phyloP scores from a whole-genome alignment of 192 early-diverging fungal genomes.

The Coemansia sp. region DNA sequence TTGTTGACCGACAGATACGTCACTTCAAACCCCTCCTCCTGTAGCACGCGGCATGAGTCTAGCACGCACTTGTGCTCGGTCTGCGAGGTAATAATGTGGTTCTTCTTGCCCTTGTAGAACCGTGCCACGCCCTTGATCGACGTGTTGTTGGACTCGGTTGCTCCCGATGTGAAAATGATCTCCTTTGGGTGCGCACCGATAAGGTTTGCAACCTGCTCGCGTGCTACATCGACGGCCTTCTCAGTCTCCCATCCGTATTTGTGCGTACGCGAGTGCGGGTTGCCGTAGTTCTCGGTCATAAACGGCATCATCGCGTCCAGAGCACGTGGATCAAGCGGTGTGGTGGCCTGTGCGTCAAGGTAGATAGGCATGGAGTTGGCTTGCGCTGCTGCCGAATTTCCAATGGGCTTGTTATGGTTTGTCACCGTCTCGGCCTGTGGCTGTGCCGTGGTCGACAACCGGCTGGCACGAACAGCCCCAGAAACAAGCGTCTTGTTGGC shows the following conservation, averaged over 20 bases:
- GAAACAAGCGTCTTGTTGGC: conserved; percentile 5
- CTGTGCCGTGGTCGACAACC: conserved; percentile 33
- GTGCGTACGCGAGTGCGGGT: conserved; percentile 96
- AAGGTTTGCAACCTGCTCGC: conserved; percentile 81
- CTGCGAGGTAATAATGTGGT: conserved; percentile 95
- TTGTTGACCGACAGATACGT: conserved; percentile 87
- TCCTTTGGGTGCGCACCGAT: conserved; percentile 95
- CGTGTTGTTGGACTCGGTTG: conserved; percentile 96
- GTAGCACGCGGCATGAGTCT: conserved; percentile 92
- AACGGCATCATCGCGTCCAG: conserved; percentile 94
- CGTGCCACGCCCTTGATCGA: conserved; percentile 92
- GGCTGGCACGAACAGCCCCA: conserved; percentile 6
- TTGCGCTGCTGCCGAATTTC: conserved; percentile 5
- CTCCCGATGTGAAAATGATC: conserved; percentile 93
- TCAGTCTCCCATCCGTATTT: conserved; percentile 97
- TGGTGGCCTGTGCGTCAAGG: conserved; percentile 92
- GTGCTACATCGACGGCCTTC: conserved; percentile 81
- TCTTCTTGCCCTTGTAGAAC: conserved; percentile 92
- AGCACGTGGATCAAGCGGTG: conserved; percentile 89
- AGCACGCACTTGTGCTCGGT: conserved; percentile 99
- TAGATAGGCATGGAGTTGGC: conserved; percentile 72
- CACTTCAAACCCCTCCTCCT: conserved; percentile 93
- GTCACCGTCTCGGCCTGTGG: conserved; percentile 25
- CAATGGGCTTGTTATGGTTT: conserved; percentile 47
- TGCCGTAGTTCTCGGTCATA: conserved; percentile 87